Conservation (phyloP, 2,329 filamentous ascomycete genomes). For the Xylariaceae sp. region DNA sequence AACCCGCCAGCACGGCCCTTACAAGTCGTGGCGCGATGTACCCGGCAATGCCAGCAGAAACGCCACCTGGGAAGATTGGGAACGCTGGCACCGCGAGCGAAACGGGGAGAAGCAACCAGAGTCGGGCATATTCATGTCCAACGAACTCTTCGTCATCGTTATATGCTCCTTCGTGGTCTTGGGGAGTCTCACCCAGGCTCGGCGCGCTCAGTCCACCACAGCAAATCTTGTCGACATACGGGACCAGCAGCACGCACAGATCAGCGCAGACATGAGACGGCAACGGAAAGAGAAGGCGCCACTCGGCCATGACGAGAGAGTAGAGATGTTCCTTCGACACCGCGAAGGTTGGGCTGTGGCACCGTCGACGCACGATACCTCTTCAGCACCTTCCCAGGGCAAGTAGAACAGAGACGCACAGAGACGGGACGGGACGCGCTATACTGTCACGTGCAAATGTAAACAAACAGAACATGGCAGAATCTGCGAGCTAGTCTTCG, state of each 20-base stretch:
- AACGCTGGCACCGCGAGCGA: constrained; percentile 63
- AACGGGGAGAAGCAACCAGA: constrained; percentile 42
- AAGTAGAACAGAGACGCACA: too few relatives aligned
- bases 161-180: constrained; percentile 64
- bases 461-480: too few relatives aligned
- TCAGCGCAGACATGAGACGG: constrained; percentile 53
- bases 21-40: constrained; percentile 44
- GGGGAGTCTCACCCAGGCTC: constrained; percentile 67
- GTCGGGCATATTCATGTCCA: constrained; percentile 64
- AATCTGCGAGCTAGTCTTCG: too few relatives aligned
- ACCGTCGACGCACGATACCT: constrained; percentile 6
- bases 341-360: constrained; percentile 46
- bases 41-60: constrained; percentile 56
- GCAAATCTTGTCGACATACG: constrained; percentile 60
- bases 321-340: constrained; percentile 71
- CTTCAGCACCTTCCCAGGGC: constrained; percentile 4
- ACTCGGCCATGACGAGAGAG: constrained; percentile 56
- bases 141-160: constrained; percentile 70
- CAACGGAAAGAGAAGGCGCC: constrained; percentile 48
- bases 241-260: constrained; percentile 60
- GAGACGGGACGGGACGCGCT: too few relatives aligned
- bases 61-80: constrained; percentile 98
- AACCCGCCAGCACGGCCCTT: constrained; percentile 34
- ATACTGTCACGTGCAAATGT: too few relatives aligned
- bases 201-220: constrained; percentile 59